phyloP scores from a whole-genome alignment of 148 eudicot species.

The Selenicereus undatus region DNA sequence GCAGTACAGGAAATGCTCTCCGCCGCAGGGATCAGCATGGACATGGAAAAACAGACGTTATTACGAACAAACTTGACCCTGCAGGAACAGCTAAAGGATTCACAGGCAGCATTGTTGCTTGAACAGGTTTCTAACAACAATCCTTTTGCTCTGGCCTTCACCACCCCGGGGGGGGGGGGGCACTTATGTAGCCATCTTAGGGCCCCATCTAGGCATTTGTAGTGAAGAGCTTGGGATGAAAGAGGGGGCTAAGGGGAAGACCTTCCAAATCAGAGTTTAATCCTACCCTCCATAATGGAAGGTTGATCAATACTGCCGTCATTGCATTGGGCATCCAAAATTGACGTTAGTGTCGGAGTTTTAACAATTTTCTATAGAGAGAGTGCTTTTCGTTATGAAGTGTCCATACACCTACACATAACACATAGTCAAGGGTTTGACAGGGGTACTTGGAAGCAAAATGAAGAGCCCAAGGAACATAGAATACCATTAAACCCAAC shows the following conservation, averaged over 20 bases:
- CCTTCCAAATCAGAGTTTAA: too few relatives aligned
- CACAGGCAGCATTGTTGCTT: slow-evolving; percentile 76
- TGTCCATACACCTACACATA: neutral
- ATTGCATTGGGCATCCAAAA: neutral
- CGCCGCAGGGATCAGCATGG: slow-evolving; percentile 81
- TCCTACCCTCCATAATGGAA: too few relatives aligned
- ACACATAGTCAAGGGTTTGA: neutral
- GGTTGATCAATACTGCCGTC: neutral
- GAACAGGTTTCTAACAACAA: slow-evolving; percentile 62
- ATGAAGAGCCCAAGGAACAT: neutral
- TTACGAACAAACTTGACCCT: slow-evolving; percentile 69
- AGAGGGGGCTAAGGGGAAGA: too few relatives aligned
- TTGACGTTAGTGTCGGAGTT: neutral
- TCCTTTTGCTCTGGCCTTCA: neutral
- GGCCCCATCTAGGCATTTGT: neutral
- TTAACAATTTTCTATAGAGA: too few relatives aligned
- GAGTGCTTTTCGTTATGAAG: neutral
- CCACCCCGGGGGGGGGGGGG: neutral
- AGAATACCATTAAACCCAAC: neutral
- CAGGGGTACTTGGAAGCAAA: neutral
- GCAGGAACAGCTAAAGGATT: slow-evolving; percentile 80
- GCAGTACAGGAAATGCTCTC: slow-evolving; percentile 99
- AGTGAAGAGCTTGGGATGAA: neutral
- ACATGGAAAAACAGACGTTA: slow-evolving; percentile 72
- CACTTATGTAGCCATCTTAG: neutral